Evolutionary conservation across 805 yeast species (phyloP).

Genomic region (Metschnikowia baotianmanensis): DNA sequence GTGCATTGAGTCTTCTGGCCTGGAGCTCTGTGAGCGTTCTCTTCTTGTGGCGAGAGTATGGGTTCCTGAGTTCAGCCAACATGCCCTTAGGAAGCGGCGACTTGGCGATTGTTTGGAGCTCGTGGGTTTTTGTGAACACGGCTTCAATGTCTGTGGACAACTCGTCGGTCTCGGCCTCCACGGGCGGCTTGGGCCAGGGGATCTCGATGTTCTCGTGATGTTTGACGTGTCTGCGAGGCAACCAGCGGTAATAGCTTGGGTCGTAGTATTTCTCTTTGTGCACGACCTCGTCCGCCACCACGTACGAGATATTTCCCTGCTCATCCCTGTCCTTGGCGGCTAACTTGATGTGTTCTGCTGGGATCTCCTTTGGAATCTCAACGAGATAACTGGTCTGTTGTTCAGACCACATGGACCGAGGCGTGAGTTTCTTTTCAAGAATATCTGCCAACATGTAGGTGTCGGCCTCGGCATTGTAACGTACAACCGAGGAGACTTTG

Average conservation of each 20-base stretch:
- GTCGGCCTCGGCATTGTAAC: constrained; percentile 59
- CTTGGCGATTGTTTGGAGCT: constrained; percentile 62
- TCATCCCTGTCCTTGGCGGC: constrained; percentile 76
- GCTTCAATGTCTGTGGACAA: constrained; percentile 55
- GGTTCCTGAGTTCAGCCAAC: constrained; percentile 69
- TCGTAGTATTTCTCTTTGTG: constrained; percentile 73
- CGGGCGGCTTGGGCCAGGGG: constrained; percentile 84
- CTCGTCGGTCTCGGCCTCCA: constrained; percentile 51
- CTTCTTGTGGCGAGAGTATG: constrained; percentile 64
- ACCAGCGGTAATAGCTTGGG: constrained; percentile 62
- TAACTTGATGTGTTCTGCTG: constrained; percentile 60
- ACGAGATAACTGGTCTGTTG: constrained; percentile 71
- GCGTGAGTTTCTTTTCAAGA: constrained; percentile 63
- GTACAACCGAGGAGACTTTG: constrained; percentile 64
- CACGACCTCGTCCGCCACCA: constrained; percentile 74
- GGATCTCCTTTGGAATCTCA: constrained; percentile 63
- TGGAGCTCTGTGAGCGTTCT: constrained; percentile 55
- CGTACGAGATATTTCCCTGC: constrained; percentile 59
- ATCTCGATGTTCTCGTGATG: constrained; percentile 67
- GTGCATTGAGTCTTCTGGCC: constrained; percentile 60
- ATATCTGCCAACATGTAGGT: constrained; percentile 67
- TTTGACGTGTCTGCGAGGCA: constrained; percentile 76
- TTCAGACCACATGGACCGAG: constrained; percentile 68
- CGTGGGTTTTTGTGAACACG: constrained; percentile 71
- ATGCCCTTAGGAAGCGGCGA: constrained; percentile 71